A percentile compares a stretch with the other conserved stretches of the same genome.
These are phyloP conservation scores for Mycena crocata DNA, from an alignment of 768 basidiomycete genomes.

Conservation along the genomic window DNA sequence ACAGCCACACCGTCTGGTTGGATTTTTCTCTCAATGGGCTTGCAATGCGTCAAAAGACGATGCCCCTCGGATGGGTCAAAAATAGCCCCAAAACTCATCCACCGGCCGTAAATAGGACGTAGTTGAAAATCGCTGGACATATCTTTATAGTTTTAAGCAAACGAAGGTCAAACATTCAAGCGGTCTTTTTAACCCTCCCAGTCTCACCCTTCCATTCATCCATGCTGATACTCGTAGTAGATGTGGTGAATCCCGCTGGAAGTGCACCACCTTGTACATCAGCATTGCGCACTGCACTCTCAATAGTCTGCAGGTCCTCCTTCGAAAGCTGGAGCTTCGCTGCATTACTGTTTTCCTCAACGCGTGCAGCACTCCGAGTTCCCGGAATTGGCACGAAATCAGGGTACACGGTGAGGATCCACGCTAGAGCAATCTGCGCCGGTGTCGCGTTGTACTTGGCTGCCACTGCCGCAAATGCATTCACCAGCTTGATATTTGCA, in stretches of 20 bases:
- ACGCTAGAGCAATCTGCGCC: background rate
- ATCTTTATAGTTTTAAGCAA: too few species aligned
- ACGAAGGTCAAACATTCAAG: too few species aligned
- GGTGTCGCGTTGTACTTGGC: background rate
- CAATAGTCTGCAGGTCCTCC: background rate
- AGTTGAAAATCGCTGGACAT: too few species aligned
- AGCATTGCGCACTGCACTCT: background rate
- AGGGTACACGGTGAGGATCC: conserved; percentile 1
- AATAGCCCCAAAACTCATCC: too few species aligned
- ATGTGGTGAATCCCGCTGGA: background rate
- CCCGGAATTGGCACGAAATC: conserved; percentile 4
- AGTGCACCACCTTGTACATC: background rate
- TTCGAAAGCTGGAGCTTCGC: background rate
- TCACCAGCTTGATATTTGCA: background rate
- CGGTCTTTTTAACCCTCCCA: background rate
- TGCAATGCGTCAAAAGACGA: too few species aligned
- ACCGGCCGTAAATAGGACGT: too few species aligned
- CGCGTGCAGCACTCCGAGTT: background rate
- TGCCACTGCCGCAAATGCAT: background rate
- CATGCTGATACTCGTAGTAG: background rate
- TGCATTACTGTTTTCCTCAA: background rate
- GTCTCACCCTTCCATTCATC: conserved; percentile 4
- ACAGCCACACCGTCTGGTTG: too few species aligned
- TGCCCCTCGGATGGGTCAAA: too few species aligned
- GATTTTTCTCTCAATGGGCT: too few species aligned